These are phyloP conservation scores for Myxozyma sirexii DNA, from an alignment of 805 yeast genomes.

Conservation along the genomic window DNA sequence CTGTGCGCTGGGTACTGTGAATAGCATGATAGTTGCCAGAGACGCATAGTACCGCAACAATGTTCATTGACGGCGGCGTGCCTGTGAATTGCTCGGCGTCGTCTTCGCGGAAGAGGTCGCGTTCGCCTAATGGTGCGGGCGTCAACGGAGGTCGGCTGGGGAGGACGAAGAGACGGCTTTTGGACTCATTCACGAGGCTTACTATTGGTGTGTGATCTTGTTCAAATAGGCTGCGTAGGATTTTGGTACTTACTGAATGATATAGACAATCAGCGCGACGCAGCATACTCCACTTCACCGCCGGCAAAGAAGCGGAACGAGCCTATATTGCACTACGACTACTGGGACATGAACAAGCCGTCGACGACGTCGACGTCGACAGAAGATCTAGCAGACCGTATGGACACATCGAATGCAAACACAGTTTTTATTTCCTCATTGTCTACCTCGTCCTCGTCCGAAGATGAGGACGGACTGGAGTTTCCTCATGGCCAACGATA, in stretches of 20 bases:
- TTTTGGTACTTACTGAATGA: neutral
- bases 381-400: conserved; percentile 15
- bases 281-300: conserved; percentile 11
- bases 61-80: neutral
- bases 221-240: neutral
- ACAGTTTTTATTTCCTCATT: conserved; percentile 29
- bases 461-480: conserved; percentile 14
- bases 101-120: conserved; percentile 10
- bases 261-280: neutral
- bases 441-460: conserved; percentile 8
- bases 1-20: no score
- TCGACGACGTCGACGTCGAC: neutral
- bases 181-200: conserved; percentile 29
- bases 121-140: conserved; percentile 5
- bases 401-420: conserved; percentile 30
- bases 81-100: neutral
- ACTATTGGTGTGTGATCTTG: conserved; percentile 16
- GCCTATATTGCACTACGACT: conserved; percentile 26
- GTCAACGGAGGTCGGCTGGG: conserved; percentile 2
- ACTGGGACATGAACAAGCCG: conserved; percentile 28
- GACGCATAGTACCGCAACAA: no score
- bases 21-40: no score
- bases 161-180: conserved; percentile 22
- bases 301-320: conserved; percentile 18
- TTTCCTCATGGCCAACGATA: neutral